Evolutionary conservation across 345 rosid genomes (phyloP).

Genomic region (Linum lewisii): DNA sequence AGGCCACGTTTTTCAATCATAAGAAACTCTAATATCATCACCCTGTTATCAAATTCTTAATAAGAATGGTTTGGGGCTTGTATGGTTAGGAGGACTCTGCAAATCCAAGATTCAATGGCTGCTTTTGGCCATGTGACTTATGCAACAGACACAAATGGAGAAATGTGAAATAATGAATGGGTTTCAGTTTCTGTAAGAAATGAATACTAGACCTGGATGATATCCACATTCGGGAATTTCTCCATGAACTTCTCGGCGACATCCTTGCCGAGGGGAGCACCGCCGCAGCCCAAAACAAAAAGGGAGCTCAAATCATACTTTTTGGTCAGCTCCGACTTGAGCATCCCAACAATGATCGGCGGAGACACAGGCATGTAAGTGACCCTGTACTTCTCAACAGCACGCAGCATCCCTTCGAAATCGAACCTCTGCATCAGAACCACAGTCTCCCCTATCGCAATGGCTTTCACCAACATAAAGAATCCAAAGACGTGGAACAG

Average conservation of each 20-base stretch:
- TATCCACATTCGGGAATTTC: constrained; percentile 63
- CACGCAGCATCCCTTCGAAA: constrained; percentile 29
- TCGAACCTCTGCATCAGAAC: constrained; percentile 41
- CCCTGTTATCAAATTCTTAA: no score
- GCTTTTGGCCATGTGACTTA: no score
- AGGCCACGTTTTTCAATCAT: no score
- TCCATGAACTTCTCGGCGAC: constrained; percentile 47
- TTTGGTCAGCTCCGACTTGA: constrained; percentile 52
- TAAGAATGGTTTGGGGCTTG: no score
- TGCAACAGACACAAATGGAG: no score
- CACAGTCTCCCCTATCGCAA: constrained; percentile 31
- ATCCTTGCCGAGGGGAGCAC: constrained; percentile 81
- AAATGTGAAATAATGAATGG: no score
- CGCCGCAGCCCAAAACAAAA: constrained; percentile 47
- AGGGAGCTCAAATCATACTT: constrained; percentile 66
- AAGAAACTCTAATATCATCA: no score
- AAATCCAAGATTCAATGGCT: no score
- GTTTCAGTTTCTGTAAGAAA: background rate
- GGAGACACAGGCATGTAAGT: constrained; percentile 73
- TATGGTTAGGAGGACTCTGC: no score
- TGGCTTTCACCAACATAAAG: constrained; percentile 24
- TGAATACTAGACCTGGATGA: constrained; percentile 44
- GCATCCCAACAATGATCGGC: constrained; percentile 56
- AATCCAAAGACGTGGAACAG: constrained; percentile 43
- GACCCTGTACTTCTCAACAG: constrained; percentile 44